Conservation (phyloP, 441 rosid species). For the Isatis lusitanica region DNA sequence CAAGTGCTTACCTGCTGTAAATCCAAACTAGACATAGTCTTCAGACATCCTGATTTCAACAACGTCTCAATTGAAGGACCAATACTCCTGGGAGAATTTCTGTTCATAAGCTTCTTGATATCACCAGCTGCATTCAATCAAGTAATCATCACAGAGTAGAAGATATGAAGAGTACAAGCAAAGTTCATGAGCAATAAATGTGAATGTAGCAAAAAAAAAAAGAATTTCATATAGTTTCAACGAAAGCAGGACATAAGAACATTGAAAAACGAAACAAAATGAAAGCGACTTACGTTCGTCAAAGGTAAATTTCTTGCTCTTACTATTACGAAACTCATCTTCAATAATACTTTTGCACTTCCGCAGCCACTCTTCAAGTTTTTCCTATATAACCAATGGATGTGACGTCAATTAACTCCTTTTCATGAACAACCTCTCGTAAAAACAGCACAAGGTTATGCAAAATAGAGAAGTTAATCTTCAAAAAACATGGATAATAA, state of each 20-base stretch:
- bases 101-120: constrained; percentile 72
- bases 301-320: constrained; percentile 55
- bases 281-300: constrained; percentile 52
- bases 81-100: constrained; percentile 50
- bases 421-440: background rate
- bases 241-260: background rate
- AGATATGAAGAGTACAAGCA: background rate
- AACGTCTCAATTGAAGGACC: constrained; percentile 68
- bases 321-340: constrained; percentile 52
- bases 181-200: background rate
- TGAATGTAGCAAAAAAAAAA: background rate
- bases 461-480: background rate
- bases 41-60: constrained; percentile 78
- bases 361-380: constrained; percentile 88
- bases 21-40: constrained; percentile 80
- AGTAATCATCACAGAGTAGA: constrained; percentile 2
- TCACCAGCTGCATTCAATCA: constrained; percentile 53
- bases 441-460: constrained; percentile 13
- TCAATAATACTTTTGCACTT: constrained; percentile 60
- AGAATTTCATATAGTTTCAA: constrained; percentile 8
- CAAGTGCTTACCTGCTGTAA: constrained; percentile 71
- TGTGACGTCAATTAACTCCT: constrained; percentile 1
- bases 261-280: background rate
- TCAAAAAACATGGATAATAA: constrained; percentile 8
- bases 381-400: constrained; percentile 59